Conservation (phyloP, 352 stramenopile genomes). For the Thraustotheca clavata region DNA sequence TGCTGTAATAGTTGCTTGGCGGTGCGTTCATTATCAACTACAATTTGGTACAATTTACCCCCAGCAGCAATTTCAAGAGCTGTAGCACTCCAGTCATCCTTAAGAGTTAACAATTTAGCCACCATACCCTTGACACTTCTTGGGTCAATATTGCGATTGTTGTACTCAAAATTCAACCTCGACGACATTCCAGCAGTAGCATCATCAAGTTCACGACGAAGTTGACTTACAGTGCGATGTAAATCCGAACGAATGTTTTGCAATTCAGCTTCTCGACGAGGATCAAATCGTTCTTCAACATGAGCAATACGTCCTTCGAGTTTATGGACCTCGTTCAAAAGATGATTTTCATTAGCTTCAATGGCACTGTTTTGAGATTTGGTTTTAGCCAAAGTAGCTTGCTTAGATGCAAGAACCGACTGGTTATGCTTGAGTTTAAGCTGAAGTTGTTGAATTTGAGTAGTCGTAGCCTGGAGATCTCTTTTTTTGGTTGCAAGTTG, state of each 20-base stretch:
- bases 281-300: slow-evolving; percentile 63
- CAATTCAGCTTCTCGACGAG: slow-evolving; percentile 57
- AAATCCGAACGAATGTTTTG: slow-evolving; percentile 48
- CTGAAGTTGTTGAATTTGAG: slow-evolving; percentile 84
- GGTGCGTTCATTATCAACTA: slow-evolving; percentile 98
- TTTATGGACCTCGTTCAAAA: slow-evolving; percentile 51
- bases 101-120: slow-evolving; percentile 93
- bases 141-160: slow-evolving; percentile 91
- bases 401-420: slow-evolving; percentile 76
- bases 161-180: slow-evolving; percentile 95
- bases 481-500: slow-evolving; percentile 66
- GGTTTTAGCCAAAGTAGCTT: slow-evolving; percentile 54
- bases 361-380: slow-evolving; percentile 68
- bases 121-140: slow-evolving; percentile 96
- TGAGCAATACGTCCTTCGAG: slow-evolving; percentile 46
- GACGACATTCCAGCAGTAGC: slow-evolving; percentile 90
- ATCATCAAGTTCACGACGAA: slow-evolving; percentile 87
- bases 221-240: slow-evolving; percentile 51
- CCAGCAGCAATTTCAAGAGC: slow-evolving; percentile 97
- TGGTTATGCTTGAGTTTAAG: slow-evolving; percentile 91
- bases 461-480: slow-evolving; percentile 70
- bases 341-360: slow-evolving; percentile 54
- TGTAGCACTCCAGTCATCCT: slow-evolving; percentile 88
- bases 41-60: slow-evolving; percentile 97
- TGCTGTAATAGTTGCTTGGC: slow-evolving; percentile 97